Evolutionary conservation across 1,284 basidiomycete genomes (phyloP).

Genomic region (Kwoniella shivajii): DNA sequence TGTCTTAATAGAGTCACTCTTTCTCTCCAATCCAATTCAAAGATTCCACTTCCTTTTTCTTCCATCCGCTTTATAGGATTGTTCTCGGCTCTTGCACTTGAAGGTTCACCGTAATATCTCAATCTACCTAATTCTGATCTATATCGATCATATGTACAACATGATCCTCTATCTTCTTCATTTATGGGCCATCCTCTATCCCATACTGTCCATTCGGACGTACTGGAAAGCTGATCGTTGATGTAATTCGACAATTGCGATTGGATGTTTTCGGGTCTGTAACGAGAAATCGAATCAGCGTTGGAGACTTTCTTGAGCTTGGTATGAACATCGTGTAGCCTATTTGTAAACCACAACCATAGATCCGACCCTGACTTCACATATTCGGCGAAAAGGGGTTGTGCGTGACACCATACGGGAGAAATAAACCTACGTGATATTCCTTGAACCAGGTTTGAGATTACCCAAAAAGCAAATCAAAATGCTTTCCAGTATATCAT

Average conservation of each 20-base stretch:
- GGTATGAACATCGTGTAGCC: too few relatives aligned
- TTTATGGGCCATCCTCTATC: conserved; percentile 47
- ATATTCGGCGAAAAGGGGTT: not conserved
- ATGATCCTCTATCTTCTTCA: conserved; percentile 42
- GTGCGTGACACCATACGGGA: not conserved
- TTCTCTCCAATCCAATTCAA: conserved; percentile 49
- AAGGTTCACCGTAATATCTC: conserved; percentile 37
- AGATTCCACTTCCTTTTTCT: conserved; percentile 39
- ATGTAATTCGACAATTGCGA: conserved; percentile 44
- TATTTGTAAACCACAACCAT: too few relatives aligned
- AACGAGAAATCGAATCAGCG: not conserved
- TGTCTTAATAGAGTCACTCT: conserved; percentile 46
- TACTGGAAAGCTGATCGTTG: conserved; percentile 34
- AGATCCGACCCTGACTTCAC: not conserved
- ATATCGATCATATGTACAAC: conserved; percentile 34
- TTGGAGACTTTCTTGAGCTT: too few relatives aligned
- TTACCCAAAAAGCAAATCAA: conserved; percentile 46
- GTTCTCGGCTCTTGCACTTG: conserved; percentile 20
- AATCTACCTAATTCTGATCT: conserved; percentile 37
- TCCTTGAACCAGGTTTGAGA: conserved; percentile 37
- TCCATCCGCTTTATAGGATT: conserved; percentile 43
- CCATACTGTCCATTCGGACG: conserved; percentile 50
- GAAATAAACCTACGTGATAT: conserved; percentile 34
- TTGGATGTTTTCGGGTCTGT: conserved; percentile 47
- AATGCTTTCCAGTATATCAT: conserved; percentile 49